Percentiles rank a stretch among this genome's conserved stretches.
phyloP scores from a whole-genome alignment of 2,329 filamentous ascomycete species.

The Neofusicoccum kwambonambiense region DNA sequence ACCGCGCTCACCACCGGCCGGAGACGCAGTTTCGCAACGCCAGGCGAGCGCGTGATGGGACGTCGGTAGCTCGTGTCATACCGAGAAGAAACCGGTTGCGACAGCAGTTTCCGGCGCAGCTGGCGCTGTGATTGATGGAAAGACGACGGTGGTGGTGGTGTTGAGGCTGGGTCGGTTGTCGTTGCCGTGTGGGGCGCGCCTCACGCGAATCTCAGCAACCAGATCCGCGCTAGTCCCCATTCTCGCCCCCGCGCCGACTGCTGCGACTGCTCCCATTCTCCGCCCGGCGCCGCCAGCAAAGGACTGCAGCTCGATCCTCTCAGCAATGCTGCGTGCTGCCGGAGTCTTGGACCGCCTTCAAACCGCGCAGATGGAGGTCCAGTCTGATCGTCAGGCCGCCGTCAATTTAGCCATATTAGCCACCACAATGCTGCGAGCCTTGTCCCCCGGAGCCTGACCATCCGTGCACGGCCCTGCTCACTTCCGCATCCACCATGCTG shows the following conservation, averaged over 20 bases:
- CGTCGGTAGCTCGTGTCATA: neutral
- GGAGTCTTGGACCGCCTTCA: neutral
- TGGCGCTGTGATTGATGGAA: neutral
- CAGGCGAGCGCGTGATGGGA: constrained; percentile 7
- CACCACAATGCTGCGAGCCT: neutral
- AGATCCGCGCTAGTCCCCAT: neutral
- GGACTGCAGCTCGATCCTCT: neutral
- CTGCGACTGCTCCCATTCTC: neutral
- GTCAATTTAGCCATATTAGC: neutral
- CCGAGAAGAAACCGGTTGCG: neutral
- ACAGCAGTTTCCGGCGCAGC: neutral
- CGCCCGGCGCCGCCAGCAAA: neutral
- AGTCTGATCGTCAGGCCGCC: neutral
- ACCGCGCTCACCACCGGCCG: neutral
- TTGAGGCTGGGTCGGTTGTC: neutral
- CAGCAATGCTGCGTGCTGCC: neutral
- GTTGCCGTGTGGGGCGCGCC: neutral
- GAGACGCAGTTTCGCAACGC: constrained; percentile 1
- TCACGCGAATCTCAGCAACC: neutral
- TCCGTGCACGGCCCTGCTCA: neutral
- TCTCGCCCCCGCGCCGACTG: neutral
- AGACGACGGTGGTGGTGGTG: neutral
- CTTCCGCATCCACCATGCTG: neutral
- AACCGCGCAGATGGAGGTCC: neutral
- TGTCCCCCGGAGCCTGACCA: neutral